phyloP scores from a whole-genome alignment of 2,329 filamentous ascomycete genomes.

The Thermothelomyces thermophilus region DNA sequence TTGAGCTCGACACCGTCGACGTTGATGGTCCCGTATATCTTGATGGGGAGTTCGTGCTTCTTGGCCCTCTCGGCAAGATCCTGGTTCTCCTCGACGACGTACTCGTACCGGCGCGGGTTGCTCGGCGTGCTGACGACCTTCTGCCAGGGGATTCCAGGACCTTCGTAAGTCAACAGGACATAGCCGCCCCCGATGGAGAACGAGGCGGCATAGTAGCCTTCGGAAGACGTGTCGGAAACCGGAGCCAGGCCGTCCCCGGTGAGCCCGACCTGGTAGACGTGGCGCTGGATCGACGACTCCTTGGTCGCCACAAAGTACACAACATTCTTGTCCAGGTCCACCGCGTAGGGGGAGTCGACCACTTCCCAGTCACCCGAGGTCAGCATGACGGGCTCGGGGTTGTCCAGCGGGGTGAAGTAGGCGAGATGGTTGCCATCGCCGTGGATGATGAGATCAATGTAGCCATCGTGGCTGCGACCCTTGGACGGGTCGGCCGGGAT shows the following conservation, averaged over 20 bases:
- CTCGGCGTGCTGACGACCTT: constrained; percentile 79
- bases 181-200: constrained; percentile 82
- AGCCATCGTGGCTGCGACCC: constrained; percentile 75
- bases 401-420: constrained; percentile 87
- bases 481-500: constrained; percentile 76
- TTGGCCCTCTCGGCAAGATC: constrained; percentile 61
- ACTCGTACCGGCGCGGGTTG: constrained; percentile 56
- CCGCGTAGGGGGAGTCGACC: constrained; percentile 70
- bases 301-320: constrained; percentile 90
- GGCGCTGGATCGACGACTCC: constrained; percentile 80
- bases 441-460: constrained; percentile 84
- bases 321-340: constrained; percentile 77
- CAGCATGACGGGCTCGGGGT: constrained; percentile 71
- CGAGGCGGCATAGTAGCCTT: constrained; percentile 74
- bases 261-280: constrained; percentile 83
- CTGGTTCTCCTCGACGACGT: constrained; percentile 72
- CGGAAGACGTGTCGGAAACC: constrained; percentile 64
- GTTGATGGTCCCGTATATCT: constrained; percentile 78
- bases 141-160: constrained; percentile 84
- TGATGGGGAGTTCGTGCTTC: constrained; percentile 72
- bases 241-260: constrained; percentile 67
- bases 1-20: constrained; percentile 68
- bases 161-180: constrained; percentile 74
- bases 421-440: constrained; percentile 85
- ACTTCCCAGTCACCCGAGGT: constrained; percentile 93